phyloP scores from a whole-genome alignment of 305 asterid genomes.

The Fraxinus velutina region DNA sequence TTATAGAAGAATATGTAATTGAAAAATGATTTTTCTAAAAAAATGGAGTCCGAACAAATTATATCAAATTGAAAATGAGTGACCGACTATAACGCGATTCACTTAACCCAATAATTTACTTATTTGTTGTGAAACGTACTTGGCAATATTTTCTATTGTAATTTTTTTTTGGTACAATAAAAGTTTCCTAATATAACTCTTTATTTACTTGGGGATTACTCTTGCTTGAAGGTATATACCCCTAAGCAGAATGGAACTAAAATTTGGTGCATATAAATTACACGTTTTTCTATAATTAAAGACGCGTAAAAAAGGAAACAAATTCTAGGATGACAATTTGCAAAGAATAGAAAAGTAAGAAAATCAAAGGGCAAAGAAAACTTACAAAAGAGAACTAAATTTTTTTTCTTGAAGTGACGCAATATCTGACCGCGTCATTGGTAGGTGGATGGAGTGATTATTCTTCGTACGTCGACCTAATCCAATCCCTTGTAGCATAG shows the following conservation, averaged over 20 bases:
- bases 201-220: slow-evolving; percentile 15
- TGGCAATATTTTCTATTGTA: neutral
- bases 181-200: neutral
- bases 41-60: too few species aligned
- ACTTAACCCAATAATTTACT: too few species aligned
- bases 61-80: too few species aligned
- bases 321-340: neutral
- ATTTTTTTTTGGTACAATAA: neutral
- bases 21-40: too few species aligned
- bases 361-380: neutral
- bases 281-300: slow-evolving; percentile 1
- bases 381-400: neutral
- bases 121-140: too few species aligned
- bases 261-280: neutral
- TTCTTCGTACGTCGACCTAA: neutral
- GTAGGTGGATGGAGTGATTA: neutral
- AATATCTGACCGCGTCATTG: neutral
- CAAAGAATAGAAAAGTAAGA: neutral
- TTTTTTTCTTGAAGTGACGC: neutral
- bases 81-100: too few species aligned
- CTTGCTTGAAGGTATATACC: slow-evolving; percentile 14
- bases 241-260: neutral
- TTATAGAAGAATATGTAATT: too few species aligned
- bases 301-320: neutral
- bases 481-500: neutral